Conservation (phyloP, 2,329 filamentous ascomycete species). For the Emydomyces testavorans region DNA sequence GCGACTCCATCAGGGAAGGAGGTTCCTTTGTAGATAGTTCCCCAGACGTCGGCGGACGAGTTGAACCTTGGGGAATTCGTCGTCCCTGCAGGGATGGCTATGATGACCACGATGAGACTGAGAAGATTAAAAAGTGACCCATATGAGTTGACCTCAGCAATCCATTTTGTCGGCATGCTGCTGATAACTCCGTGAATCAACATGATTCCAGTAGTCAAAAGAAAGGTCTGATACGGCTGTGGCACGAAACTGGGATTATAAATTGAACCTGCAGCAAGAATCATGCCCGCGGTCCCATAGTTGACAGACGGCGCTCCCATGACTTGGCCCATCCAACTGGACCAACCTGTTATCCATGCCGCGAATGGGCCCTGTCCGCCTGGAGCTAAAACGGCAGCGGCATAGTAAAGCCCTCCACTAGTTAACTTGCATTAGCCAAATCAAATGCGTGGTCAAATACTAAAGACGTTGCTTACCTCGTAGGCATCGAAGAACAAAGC, state of each 20-base stretch:
- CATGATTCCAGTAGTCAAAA: constrained; percentile 57
- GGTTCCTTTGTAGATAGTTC: constrained; percentile 53
- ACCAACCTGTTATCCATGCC: constrained; percentile 59
- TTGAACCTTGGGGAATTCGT: constrained; percentile 49
- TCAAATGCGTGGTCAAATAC: not conserved
- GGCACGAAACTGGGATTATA: constrained; percentile 54
- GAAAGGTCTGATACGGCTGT: constrained; percentile 54
- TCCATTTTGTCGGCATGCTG: constrained; percentile 59
- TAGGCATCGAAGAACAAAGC: constrained; percentile 62
- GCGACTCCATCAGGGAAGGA: constrained; percentile 56
- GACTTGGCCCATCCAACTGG: constrained; percentile 57
- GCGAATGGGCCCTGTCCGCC: constrained; percentile 54
- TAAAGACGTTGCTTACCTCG: constrained; percentile 38
- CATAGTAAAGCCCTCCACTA: constrained; percentile 62
- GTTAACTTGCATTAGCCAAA: not conserved
- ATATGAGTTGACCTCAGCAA: constrained; percentile 57
- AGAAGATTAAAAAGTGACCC: constrained; percentile 62
- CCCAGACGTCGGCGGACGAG: constrained; percentile 50
- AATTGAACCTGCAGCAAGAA: constrained; percentile 59
- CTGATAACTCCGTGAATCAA: constrained; percentile 55
- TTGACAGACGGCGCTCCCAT: constrained; percentile 56
- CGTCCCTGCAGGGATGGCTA: constrained; percentile 54
- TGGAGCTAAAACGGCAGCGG: constrained; percentile 58
- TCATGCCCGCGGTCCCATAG: constrained; percentile 58
- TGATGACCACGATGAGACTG: constrained; percentile 53